phyloP scores from a whole-genome alignment of 176 grass and related monocot genomes.

The Calamus simplicifolius region DNA sequence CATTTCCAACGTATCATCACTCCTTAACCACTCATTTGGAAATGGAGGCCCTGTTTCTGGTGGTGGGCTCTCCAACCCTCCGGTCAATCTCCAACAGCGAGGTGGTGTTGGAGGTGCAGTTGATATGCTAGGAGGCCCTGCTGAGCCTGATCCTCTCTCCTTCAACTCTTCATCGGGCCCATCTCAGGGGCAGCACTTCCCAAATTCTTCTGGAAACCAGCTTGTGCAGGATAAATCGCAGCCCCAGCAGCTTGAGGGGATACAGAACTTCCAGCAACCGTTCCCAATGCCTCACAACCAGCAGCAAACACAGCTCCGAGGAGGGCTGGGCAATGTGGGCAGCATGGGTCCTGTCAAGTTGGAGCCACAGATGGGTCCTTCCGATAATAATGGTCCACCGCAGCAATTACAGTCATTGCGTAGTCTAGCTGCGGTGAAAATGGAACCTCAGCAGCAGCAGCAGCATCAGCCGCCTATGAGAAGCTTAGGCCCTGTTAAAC shows the following conservation, averaged over 20 bases:
- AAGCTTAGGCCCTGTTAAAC: slow-evolving; percentile 18
- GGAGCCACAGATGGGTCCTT: slow-evolving; percentile 19
- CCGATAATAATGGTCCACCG: slow-evolving; percentile 4
- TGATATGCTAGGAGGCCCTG: slow-evolving; percentile 8
- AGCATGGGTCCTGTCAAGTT: slow-evolving; percentile 21
- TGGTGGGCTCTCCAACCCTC: slow-evolving; percentile 1
- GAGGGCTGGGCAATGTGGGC: slow-evolving; percentile 17
- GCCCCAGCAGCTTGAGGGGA: slow-evolving; percentile 8
- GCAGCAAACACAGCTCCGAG: slow-evolving; percentile 10
- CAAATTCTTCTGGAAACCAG: neutral
- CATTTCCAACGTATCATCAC: slow-evolving; percentile 21
- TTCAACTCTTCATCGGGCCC: neutral
- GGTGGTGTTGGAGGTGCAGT: neutral
- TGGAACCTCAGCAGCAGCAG: slow-evolving; percentile 11
- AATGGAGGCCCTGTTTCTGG: slow-evolving; percentile 4
- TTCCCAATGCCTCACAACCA: slow-evolving; percentile 20
- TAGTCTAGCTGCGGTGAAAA: slow-evolving; percentile 13
- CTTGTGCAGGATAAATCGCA: neutral
- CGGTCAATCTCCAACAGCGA: slow-evolving; percentile 1
- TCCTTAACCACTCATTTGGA: slow-evolving; percentile 16
- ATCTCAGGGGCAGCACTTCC: slow-evolving; percentile 5
- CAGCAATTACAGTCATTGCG: slow-evolving; percentile 7
- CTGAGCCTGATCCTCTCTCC: slow-evolving; percentile 3
- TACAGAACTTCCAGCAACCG: slow-evolving; percentile 21
- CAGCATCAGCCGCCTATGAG: neutral